phyloP scores from a whole-genome alignment of 176 grass and related monocot species.

The Oryza rufipogon region DNA sequence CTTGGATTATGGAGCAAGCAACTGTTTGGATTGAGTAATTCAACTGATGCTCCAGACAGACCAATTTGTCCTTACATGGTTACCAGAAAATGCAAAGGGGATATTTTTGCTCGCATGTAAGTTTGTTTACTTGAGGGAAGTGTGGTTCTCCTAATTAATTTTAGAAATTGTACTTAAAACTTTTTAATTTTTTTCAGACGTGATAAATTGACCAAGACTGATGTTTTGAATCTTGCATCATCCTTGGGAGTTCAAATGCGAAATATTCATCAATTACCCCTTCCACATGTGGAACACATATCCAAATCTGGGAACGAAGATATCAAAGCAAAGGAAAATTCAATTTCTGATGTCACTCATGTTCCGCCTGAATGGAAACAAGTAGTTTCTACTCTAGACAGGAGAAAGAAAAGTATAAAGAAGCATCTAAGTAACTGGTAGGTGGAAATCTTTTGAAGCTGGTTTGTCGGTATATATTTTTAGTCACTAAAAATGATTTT shows the following conservation, averaged over 20 bases:
- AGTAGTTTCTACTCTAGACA: constrained; percentile 58
- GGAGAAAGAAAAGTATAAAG: constrained; percentile 64
- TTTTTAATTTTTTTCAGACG: constrained; percentile 59
- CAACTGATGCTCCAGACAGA: constrained; percentile 43
- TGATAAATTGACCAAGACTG: constrained; percentile 69
- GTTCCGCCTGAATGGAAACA: constrained; percentile 71
- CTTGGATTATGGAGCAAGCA: constrained; percentile 93
- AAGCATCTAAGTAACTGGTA: constrained; percentile 79
- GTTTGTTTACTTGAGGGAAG: constrained; percentile 39
- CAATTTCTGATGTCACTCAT: constrained; percentile 9
- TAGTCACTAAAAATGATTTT: constrained; percentile 35
- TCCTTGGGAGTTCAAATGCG: constrained; percentile 88
- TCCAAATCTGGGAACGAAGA: constrained; percentile 21
- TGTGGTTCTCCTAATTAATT: constrained; percentile 26
- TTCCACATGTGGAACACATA: constrained; percentile 49
- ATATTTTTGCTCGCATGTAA: constrained; percentile 93
- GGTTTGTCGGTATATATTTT: constrained; percentile 22
- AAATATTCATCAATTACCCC: constrained; percentile 76
- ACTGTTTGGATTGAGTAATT: constrained; percentile 50
- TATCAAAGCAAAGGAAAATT: constrained; percentile 29
- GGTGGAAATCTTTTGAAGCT: neutral
- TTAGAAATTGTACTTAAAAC: constrained; percentile 8
- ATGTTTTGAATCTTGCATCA: constrained; percentile 74
- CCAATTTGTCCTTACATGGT: constrained; percentile 93
- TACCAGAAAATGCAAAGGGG: constrained; percentile 86